These are phyloP conservation scores for Ramichloridium luteum DNA, from an alignment of 2,329 filamentous ascomycete genomes.

Conservation along the genomic window DNA sequence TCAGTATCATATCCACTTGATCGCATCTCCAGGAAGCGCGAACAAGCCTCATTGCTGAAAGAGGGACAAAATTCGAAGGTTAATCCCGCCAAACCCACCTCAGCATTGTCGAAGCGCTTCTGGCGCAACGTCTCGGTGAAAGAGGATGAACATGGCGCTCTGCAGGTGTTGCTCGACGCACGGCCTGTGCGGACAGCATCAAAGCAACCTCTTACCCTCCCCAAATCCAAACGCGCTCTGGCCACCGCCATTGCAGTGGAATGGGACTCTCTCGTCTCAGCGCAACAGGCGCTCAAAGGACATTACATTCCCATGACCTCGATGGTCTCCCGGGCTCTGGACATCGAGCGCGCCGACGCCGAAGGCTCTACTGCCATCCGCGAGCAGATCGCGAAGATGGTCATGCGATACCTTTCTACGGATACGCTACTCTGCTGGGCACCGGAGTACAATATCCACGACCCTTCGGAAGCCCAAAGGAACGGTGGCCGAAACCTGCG, in stretches of 20 bases:
- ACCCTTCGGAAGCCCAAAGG: conserved; percentile 24
- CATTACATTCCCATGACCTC: conserved; percentile 88
- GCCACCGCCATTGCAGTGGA: conserved; percentile 67
- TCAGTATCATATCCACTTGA: conserved; percentile 36
- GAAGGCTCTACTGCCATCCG: conserved; percentile 43
- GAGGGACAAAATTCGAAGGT: conserved; percentile 33
- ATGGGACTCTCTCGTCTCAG: conserved; percentile 76
- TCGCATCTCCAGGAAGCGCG: conserved; percentile 35
- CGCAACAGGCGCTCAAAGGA: conserved; percentile 70
- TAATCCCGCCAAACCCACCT: conserved; percentile 33
- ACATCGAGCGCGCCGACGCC: conserved; percentile 60
- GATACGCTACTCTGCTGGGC: conserved; percentile 91
- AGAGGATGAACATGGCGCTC: conserved; percentile 47
- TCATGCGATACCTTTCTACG: conserved; percentile 81
- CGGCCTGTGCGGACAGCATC: conserved; percentile 67
- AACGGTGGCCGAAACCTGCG: conserved; percentile 42
- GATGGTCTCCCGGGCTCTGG: conserved; percentile 67
- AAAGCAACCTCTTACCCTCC: conserved; percentile 35
- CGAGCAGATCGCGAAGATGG: conserved; percentile 49
- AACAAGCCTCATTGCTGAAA: conserved; percentile 39
- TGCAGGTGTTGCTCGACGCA: conserved; percentile 61
- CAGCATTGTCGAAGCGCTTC: conserved; percentile 58
- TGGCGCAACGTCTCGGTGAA: conserved; percentile 74
- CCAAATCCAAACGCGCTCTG: background rate
- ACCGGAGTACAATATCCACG: conserved; percentile 40